Evolutionary conservation across 805 yeast genomes (phyloP), one percentile per base, ranked within the genome.

Genomic region (Zygosaccharomyces rouxii): DNA sequence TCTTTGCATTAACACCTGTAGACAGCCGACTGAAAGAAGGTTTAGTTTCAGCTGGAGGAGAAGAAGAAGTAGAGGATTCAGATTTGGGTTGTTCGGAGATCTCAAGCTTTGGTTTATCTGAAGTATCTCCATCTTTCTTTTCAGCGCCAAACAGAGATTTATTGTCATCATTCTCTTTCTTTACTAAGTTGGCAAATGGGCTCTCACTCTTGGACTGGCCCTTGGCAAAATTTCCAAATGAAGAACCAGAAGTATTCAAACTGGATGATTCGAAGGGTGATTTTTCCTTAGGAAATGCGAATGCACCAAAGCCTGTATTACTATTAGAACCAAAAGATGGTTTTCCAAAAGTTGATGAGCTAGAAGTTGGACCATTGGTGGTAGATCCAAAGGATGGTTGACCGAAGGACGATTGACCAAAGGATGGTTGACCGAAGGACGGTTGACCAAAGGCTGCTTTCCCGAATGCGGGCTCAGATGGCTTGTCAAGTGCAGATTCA

Each of bases 361-460:
- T 3, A 55, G 57, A 22, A 55, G 38, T 33, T 52, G 38, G 7
- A 55, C 10, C 37, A 14, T 33, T 33, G 19, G 21, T 16, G 9
- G 37, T 21, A 5, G 18, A 38, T 7, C 29, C 41, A 21, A 38
- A 14, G 3, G 61, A 46, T 11, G 68, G 42, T 16, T 54, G 51
- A 4, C 65, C 66, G 46, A 56, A 57, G 14, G 55, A 35, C 1
- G 55, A 38, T 14, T 50, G 45, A 5, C 60, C 62, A 43, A 53
- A 46, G 1, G 47, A 39, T 25, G 48, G 50, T 18, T 16, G 39
- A 10, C 29, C 41, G 11, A 38, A 25, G 1, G 61, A 46, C 13
- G 68, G 42, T 18, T 55, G 52, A 4, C 64, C 66, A 48, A 56
- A 57, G 14, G 54, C 39, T 1, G 55, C 41, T 18, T 50, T 47